Evolutionary conservation across 345 rosid species (phyloP).

Genomic region (Hevea brasiliensis): DNA sequence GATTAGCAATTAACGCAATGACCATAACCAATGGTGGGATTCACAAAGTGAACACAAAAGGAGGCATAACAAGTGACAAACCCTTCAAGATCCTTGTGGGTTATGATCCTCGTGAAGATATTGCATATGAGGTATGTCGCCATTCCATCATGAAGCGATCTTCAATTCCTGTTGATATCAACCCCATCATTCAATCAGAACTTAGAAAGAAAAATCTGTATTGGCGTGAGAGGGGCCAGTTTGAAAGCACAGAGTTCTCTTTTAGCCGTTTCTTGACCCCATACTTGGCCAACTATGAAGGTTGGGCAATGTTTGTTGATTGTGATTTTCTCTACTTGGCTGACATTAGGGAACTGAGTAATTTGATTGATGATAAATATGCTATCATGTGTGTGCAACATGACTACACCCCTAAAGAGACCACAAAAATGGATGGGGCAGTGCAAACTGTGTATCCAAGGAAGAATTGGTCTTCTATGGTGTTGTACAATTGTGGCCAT

Average conservation of each 20-base stretch:
- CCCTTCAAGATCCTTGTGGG: slow-evolving; percentile 80
- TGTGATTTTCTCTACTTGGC: slow-evolving; percentile 88
- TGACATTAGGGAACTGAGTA: slow-evolving; percentile 77
- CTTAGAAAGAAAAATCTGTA: slow-evolving; percentile 66
- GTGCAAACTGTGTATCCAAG: slow-evolving; percentile 92
- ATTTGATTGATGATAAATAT: slow-evolving; percentile 74
- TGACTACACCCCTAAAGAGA: slow-evolving; percentile 84
- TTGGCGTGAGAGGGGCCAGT: slow-evolving; percentile 72
- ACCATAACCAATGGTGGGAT: slow-evolving; percentile 10
- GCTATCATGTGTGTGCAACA: slow-evolving; percentile 97
- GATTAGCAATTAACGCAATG: slow-evolving; percentile 1
- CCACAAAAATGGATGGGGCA: slow-evolving; percentile 95
- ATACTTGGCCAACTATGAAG: slow-evolving; percentile 63
- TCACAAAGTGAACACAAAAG: not conserved
- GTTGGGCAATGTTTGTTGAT: slow-evolving; percentile 98
- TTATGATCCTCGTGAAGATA: slow-evolving; percentile 85
- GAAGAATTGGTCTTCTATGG: slow-evolving; percentile 99
- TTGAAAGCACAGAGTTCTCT: slow-evolving; percentile 99
- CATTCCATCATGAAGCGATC: slow-evolving; percentile 68
- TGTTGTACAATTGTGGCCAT: slow-evolving; percentile 86
- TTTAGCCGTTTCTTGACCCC: slow-evolving; percentile 91
- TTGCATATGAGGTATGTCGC: slow-evolving; percentile 81
- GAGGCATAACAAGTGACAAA: slow-evolving; percentile 4
- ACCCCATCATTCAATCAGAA: slow-evolving; percentile 79
- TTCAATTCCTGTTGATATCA: slow-evolving; percentile 77